Evolutionary conservation across 129 eudicot species (phyloP), one percentile per base, ranked within the genome.

Genomic region (Tagetes patula): DNA sequence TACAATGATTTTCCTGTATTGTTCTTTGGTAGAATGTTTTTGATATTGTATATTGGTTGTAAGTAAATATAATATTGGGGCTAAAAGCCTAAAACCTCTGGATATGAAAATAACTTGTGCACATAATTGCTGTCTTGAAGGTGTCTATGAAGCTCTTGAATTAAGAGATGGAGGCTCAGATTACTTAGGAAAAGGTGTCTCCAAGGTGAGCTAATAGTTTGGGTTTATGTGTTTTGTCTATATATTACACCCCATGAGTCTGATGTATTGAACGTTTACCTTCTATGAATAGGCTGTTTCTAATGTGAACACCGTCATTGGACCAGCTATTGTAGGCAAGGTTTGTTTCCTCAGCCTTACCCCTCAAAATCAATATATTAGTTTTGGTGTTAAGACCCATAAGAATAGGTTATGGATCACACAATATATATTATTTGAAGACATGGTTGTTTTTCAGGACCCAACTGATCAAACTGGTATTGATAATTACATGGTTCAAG

Each of bases 121-220:
- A 1, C 68, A 0, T 67, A 27, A 55, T 12, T 49, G 12, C 41
- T 37, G 27, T 60, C 52, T 69, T 49, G 49, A 65, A 93, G 98
- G 98, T 77, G 60, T 94, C 52, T 94, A 94, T 32, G 98, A 94
- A 83, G 98, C 98, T 60, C 96, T 94, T 69, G 98, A 94, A 76
- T 76, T 94, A 53, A 81, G 98, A 72, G 98, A 94, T 70, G 98
- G 98, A 70, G 98, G 98, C 60, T 84, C 92, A 6, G 98, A 94
- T 75, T 94, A 88, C 85, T 85, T 94, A 41, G 98, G 98, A 58
- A 93, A 94, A 69, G 98, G 98, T 87, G 96, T 94, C 69, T 81
- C 90, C 33, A 94, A 94, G 98, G 98, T 86, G 40, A 70, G 73
- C 56, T 58, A 48, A 41, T 65, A 32, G 39, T 47, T 31, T 39